Evolutionary conservation across 768 basidiomycete genomes (phyloP), one percentile per base, ranked within the genome.

Genomic region (Amanita polypyramis): DNA sequence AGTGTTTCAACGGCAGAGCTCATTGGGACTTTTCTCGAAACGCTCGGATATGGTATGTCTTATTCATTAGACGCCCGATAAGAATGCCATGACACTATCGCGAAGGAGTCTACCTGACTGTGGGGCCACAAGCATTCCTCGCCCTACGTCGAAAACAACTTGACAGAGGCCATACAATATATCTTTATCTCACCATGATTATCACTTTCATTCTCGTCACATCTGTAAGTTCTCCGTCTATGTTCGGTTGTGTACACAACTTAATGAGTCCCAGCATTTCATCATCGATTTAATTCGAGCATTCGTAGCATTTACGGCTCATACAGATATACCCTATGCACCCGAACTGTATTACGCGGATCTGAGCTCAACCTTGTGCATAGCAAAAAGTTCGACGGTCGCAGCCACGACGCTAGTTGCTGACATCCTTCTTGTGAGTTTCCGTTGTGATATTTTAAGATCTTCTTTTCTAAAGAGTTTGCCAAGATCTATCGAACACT

Each of bases 401-500:
- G 37, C 39, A 11, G 30, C 14, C 23, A 39, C 46, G n/a, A 47
- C 46, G 19, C 38, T 47, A 4, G n/a, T 47, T 38, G 36, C 46
- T 4, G 46, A 47, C 17, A 29, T 27, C 5, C 38, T 47, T 14
- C 37, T 47, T 9, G 46, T 40, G 30, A 11, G 46, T 30, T 25
- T 21, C 15, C n/a, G n/a, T 17, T 23, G 9, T 17, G 3, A 35
- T 7, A 7, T 10, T 5, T 10, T 5, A 11, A 36, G 6, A 20
- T 23, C 8, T 23, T 5, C 4, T 25, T 45, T 35, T 34, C 19
- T 23, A 10, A 43, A 14, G 25, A 7, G 7, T 11, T 21, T 5
- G 8, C 30, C 8, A 47, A 47, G 46, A 39, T 47, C 17, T 47
- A 47, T 36, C 37, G 46, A n/a, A 47, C 46, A 27, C 30, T 47